Evolutionary conservation across 805 yeast genomes (phyloP).

Genomic region (Lachancea sp.): DNA sequence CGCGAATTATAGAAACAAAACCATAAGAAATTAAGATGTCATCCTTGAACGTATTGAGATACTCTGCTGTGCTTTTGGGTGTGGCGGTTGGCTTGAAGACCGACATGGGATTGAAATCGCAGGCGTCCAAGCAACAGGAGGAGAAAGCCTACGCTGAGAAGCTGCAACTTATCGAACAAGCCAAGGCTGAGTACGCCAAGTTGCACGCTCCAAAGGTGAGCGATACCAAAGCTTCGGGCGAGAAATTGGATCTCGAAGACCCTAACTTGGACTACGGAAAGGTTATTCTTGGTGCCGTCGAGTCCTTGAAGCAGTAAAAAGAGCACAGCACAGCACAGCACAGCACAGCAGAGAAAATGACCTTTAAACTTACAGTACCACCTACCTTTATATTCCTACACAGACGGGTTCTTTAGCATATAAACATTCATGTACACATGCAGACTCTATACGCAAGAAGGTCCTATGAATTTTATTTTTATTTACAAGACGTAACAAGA

Average conservation of each 20-base stretch:
- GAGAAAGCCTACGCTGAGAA: constrained; percentile 54
- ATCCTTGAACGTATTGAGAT: constrained; percentile 69
- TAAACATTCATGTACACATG: constrained; percentile 2
- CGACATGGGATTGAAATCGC: constrained; percentile 59
- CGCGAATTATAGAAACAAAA: too few species aligned
- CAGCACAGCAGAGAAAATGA: too few species aligned
- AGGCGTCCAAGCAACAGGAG: constrained; percentile 54
- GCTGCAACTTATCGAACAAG: constrained; percentile 74
- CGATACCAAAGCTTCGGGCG: constrained; percentile 37
- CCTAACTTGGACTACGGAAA: constrained; percentile 82
- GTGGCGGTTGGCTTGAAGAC: constrained; percentile 82
- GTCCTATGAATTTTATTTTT: constrained; percentile 1
- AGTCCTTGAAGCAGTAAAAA: constrained; percentile 38
- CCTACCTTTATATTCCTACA: neutral
- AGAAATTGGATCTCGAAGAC: constrained; percentile 69
- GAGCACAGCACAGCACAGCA: too few species aligned
- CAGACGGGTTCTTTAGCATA: neutral
- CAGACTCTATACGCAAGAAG: neutral
- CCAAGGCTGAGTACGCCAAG: constrained; percentile 82
- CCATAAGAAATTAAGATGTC: too few species aligned
- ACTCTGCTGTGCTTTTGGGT: constrained; percentile 86
- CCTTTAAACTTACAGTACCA: too few species aligned
- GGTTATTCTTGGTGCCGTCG: constrained; percentile 60
- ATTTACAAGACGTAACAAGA: neutral
- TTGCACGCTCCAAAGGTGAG: constrained; percentile 40